phyloP scores from a whole-genome alignment of 2,329 filamentous ascomycete species.

The Fusarium nurragi region DNA sequence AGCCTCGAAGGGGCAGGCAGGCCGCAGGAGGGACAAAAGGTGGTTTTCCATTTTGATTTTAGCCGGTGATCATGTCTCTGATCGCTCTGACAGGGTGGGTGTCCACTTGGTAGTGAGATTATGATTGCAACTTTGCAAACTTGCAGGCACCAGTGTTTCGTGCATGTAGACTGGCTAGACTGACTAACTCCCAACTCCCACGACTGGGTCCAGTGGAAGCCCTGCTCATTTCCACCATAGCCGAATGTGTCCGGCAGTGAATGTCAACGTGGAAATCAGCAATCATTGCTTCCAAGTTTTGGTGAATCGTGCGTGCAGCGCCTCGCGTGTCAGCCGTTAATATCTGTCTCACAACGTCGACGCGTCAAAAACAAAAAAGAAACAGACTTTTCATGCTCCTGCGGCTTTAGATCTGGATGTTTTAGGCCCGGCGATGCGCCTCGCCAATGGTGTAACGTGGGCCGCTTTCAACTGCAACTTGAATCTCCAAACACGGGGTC shows the following conservation, averaged over 20 bases:
- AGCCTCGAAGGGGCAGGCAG: slow-evolving; percentile 39
- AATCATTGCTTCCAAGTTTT: slow-evolving; percentile 10
- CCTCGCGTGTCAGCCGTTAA: slow-evolving; percentile 34
- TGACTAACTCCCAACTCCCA: slow-evolving; percentile 13
- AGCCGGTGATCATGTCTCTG: slow-evolving; percentile 24
- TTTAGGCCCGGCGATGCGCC: slow-evolving; percentile 1
- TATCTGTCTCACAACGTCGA: slow-evolving; percentile 1
- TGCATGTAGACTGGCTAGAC: slow-evolving; percentile 22
- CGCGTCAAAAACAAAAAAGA: slow-evolving; percentile 14
- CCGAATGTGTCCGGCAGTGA: slow-evolving; percentile 14
- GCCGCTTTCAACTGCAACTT: slow-evolving; percentile 17
- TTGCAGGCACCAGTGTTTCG: slow-evolving; percentile 28
- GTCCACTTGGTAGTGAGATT: slow-evolving; percentile 16
- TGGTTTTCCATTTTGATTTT: slow-evolving; percentile 23
- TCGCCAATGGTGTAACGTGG: slow-evolving; percentile 23
- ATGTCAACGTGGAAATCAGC: slow-evolving; percentile 2
- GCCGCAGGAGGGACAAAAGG: slow-evolving; percentile 17
- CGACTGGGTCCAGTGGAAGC: slow-evolving; percentile 4
- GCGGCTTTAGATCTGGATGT: not conserved
- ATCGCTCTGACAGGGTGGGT: slow-evolving; percentile 19
- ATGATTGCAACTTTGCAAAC: not conserved
- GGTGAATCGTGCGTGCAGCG: slow-evolving; percentile 7
- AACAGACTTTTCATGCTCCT: slow-evolving; percentile 4
- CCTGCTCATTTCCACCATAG: slow-evolving; percentile 6
- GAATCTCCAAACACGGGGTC: slow-evolving; percentile 33